Conservation (phyloP, 805 yeast genomes). For the Ogataea populi-albae region DNA sequence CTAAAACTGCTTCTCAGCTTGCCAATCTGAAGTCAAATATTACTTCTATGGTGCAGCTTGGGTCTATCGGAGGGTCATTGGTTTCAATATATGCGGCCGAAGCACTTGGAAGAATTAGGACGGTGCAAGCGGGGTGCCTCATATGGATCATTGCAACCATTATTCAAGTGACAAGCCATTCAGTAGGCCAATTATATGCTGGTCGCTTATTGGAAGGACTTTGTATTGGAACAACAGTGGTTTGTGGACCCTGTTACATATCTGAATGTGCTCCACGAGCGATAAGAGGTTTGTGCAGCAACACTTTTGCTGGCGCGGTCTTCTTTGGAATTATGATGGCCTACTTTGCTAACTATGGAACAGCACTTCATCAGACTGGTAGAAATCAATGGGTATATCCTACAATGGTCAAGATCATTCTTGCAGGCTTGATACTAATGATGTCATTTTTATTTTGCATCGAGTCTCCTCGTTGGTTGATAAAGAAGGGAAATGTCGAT, state of each 20-base stretch:
- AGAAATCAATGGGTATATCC: conserved; percentile 53
- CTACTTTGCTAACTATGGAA: conserved; percentile 51
- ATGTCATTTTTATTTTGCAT: conserved; percentile 41
- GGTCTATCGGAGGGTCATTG: conserved; percentile 50
- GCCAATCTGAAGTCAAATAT: conserved; percentile 52
- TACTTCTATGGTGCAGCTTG: conserved; percentile 54
- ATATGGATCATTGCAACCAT: conserved; percentile 45
- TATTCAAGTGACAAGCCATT: conserved; percentile 45
- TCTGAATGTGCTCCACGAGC: conserved; percentile 53
- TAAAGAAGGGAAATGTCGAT: conserved; percentile 41
- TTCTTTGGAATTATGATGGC: conserved; percentile 52
- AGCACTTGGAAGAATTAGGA: conserved; percentile 47
- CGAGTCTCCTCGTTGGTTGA: conserved; percentile 53
- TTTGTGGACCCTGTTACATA: conserved; percentile 53
- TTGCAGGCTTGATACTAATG: conserved; percentile 45
- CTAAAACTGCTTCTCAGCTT: conserved; percentile 32
- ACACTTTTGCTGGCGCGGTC: conserved; percentile 57
- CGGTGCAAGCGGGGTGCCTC: conserved; percentile 42
- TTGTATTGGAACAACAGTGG: conserved; percentile 56
- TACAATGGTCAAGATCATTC: conserved; percentile 43
- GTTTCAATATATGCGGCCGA: conserved; percentile 49
- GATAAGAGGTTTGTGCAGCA: conserved; percentile 50
- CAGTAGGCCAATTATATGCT: conserved; percentile 50
- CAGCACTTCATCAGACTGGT: conserved; percentile 39
- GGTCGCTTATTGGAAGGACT: conserved; percentile 54